Percentiles rank a stretch among this genome's conserved stretches.
Evolutionary conservation across 345 rosid genomes (phyloP).

Genomic region (Anacardium occidentale): DNA sequence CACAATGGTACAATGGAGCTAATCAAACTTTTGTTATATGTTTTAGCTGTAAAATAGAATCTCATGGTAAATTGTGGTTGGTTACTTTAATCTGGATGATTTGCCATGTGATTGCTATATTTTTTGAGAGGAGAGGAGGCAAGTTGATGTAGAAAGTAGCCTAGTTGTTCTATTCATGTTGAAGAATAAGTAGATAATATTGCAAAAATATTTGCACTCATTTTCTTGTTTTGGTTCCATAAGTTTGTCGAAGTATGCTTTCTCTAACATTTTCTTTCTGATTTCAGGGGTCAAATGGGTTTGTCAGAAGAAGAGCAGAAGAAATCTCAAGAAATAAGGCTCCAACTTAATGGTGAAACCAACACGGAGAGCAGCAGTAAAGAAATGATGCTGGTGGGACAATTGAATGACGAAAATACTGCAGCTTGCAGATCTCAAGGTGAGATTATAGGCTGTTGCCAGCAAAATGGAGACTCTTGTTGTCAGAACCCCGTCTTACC

Average conservation of each 20-base stretch:
- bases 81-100: constrained; percentile 2
- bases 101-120: background rate
- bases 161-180: background rate
- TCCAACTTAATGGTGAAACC: constrained; percentile 40
- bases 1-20: background rate
- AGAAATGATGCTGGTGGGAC: constrained; percentile 34
- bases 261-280: constrained; percentile 11
- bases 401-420: constrained; percentile 23
- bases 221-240: background rate
- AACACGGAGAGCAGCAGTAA: constrained; percentile 24
- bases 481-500: constrained; percentile 38
- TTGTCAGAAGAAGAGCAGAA: constrained; percentile 68
- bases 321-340: constrained; percentile 56
- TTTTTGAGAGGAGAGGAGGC: background rate
- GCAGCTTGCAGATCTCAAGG: constrained; percentile 31
- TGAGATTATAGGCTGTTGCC: constrained; percentile 58
- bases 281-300: constrained; percentile 89
- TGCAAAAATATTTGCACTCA: background rate
- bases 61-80: background rate
- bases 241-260: background rate
- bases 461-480: constrained; percentile 55
- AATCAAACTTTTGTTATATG: background rate
- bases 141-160: background rate
- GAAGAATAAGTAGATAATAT: background rate
- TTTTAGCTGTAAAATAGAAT: constrained; percentile 10